phyloP scores from a whole-genome alignment of 345 rosid species.

The Cardamine resedifolia region DNA sequence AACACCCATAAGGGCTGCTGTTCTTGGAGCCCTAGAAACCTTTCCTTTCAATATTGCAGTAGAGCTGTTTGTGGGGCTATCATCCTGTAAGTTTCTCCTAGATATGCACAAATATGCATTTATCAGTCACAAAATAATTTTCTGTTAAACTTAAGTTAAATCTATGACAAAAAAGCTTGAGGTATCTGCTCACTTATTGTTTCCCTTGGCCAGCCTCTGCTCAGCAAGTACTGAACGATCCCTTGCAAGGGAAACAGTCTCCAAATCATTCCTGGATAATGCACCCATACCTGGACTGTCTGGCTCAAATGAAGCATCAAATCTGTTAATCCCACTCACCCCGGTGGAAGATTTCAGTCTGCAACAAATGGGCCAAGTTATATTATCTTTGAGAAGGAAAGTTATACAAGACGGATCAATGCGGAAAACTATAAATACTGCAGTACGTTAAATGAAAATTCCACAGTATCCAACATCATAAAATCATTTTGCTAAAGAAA shows the following conservation, averaged over 20 bases:
- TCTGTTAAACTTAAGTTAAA: not conserved
- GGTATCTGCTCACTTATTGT: slow-evolving; percentile 56
- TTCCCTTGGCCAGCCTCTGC: slow-evolving; percentile 65
- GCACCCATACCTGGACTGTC: slow-evolving; percentile 60
- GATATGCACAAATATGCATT: slow-evolving; percentile 24
- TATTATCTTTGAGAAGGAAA: not conserved
- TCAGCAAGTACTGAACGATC: slow-evolving; percentile 52
- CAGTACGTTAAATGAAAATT: slow-evolving; percentile 13
- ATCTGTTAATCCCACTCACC: slow-evolving; percentile 57
- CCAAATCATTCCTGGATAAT: slow-evolving; percentile 59
- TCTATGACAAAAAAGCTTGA: not conserved
- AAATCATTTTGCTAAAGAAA: not conserved
- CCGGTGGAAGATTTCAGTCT: slow-evolving; percentile 75
- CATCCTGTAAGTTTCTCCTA: slow-evolving; percentile 67
- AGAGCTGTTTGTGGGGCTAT: slow-evolving; percentile 53
- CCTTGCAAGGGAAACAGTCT: slow-evolving; percentile 52
- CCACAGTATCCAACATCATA: not conserved
- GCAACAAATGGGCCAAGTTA: slow-evolving; percentile 30
- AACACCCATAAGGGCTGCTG: slow-evolving; percentile 59
- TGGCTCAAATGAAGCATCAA: slow-evolving; percentile 60
- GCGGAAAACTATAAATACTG: slow-evolving; percentile 9
- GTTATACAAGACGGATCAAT: slow-evolving; percentile 3
- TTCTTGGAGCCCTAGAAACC: slow-evolving; percentile 66
- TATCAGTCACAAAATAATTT: slow-evolving; percentile 23
- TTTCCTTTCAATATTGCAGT: slow-evolving; percentile 60